Base-by-base conservation (phyloP, 2,329 filamentous ascomycete genomes). In the Colletotrichum theobromicola region DNA sequence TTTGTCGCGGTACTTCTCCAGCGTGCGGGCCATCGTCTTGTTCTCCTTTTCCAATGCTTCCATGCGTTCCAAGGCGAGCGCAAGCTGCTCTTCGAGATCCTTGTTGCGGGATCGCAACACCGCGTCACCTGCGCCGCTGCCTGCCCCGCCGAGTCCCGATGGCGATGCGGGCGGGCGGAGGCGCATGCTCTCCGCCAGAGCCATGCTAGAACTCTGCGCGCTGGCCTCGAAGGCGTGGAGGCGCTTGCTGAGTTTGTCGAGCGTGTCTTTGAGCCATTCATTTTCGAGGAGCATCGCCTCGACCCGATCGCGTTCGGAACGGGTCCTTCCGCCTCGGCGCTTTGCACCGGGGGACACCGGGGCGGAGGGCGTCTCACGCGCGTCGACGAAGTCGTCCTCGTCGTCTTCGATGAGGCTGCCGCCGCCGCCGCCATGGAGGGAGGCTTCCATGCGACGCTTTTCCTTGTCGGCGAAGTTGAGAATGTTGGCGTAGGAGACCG, bases 261-360 rank as follows among this genome's bases (percentile, higher is more conserved):
- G 91, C 78, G 95, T 92, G 72, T 94, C 91, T 79, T 97, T 96
- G 65, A 98, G 89, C 12, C 94, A 94, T 76, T 94, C 90, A 82
- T 98, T 99, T 81, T 98, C 95, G 63, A 96, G 90, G 76, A n/a
- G n/a, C n/a, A n/a, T n/a, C 94, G 92, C 97, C 83, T 99, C 97
- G 76, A 95, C 88, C 4, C 93, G 76, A 67, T 89, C 86, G 76
- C 81, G 84, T 57, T 88, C 85, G 8, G 83, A 83, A 26, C 82
- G 84, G 57, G 81, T 84, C 76, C 85, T 86, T 37, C 84, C 84
- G 7, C 82, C 79, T 28, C 84, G 84, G 68, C 83, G 84, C 77
- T 85, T 85, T 55, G 84, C 81, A 70, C 83, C 83, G 7, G 86
- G 83, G 42, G 87, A 84, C 76, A 89, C 75, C 79, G 84, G 70